Evolutionary conservation across 1,284 basidiomycete species (phyloP), one percentile per base, ranked within the genome.

Genomic region (Microbotryum saponariae): DNA sequence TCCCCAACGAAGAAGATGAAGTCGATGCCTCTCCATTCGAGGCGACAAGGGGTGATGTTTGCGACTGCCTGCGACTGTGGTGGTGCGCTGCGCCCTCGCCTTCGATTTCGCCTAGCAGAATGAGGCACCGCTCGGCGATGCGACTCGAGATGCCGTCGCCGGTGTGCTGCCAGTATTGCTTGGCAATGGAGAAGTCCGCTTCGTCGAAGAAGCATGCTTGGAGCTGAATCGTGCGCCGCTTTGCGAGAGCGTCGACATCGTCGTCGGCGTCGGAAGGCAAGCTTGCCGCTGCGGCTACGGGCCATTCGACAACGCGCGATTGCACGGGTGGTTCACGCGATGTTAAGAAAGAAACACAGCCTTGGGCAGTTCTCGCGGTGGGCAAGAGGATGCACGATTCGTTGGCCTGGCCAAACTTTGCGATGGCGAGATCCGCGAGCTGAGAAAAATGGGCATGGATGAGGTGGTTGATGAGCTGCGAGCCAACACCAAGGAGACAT

Each of bases 131-230:
- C 60, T 94, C 91, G 1, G 93, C 92, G 44, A 88, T 77, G 23
- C 94, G 85, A 65, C 89, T 92, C 2, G 88, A 90, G 56, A 98
- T 86, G 0, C 92, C 92, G 66, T 88, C 79, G 0, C 94, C 94
- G 0, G 88, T 86, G 73, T 97, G 93, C 72, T 97, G 93, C 92
- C 94, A 97, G 75, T 93, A 97, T 73, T 90, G 82, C 76, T 91
- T 97, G 16, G 89, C 91, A 6, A 87, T 73, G 1, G 82, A 73
- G 69, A 83, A 87, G n/a, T 83, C 79, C 16, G 79, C 77, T 6
- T 85, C 58, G 6, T 73, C 83, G 75, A 93, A 91, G 23, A 97
- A 78, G 12, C 87, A 85, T 68, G 94, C 88, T 74, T 92, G 85
- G 0, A 93, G 79, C 65, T 86, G 83, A 50, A 83, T 74, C 78